Evolutionary conservation across 1,139 yeast species (phyloP).

Genomic region (Yamadazyma trypodendri): DNA sequence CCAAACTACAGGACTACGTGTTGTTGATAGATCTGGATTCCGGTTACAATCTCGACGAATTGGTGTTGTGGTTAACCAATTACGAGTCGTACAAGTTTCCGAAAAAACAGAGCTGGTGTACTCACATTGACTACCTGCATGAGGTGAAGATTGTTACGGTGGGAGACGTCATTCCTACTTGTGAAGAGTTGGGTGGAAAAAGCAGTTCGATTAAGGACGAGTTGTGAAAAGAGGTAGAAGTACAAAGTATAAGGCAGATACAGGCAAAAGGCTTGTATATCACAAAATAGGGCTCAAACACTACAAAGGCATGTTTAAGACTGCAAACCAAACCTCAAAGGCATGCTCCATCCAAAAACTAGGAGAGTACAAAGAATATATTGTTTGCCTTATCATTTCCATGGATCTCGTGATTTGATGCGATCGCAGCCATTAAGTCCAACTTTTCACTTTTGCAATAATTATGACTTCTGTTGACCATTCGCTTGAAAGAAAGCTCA

Average conservation of each 20-base stretch:
- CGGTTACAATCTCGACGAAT: conserved; percentile 4
- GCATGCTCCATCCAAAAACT: too few relatives aligned
- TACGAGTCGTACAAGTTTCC: conserved; percentile 9
- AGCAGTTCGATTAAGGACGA: conserved; percentile 1
- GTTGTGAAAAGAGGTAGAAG: too few relatives aligned
- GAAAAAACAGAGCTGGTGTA: conserved; percentile 12
- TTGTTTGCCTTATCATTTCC: conserved; percentile 1
- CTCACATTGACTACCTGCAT: conserved; percentile 7
- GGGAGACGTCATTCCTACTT: conserved; percentile 8
- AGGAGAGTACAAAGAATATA: too few relatives aligned
- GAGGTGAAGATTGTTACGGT: conserved; percentile 10
- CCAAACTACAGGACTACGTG: conserved; percentile 6
- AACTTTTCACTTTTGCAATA: not conserved
- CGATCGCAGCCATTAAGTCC: conserved; percentile 1
- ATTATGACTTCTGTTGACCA: conserved; percentile 35
- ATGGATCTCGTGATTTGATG: conserved; percentile 10
- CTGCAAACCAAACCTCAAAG: too few relatives aligned
- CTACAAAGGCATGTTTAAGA: not conserved
- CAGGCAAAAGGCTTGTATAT: too few relatives aligned
- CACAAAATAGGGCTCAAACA: too few relatives aligned
- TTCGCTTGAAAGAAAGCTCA: conserved; percentile 54
- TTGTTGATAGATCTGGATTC: conserved; percentile 10
- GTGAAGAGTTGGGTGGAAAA: not conserved
- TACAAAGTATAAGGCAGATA: too few relatives aligned
- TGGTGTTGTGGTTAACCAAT: conserved; percentile 13